Percentiles rank a stretch among this genome's conserved stretches.
Conservation (phyloP, 306 rosid genomes). For the Trichosanthes truncata region DNA sequence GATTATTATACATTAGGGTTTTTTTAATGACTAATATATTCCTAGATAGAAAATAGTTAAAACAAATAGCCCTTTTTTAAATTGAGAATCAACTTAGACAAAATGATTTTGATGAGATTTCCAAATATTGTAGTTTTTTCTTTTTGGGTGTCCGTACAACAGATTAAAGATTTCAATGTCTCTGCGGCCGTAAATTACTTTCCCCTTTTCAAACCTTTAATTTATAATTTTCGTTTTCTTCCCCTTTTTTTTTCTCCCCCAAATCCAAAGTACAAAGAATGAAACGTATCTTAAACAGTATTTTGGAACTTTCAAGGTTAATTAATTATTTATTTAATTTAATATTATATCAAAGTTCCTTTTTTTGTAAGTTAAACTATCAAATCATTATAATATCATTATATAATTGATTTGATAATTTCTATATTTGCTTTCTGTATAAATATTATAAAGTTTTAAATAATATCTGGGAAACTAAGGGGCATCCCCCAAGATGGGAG, state of each 20-base stretch:
- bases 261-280: constrained; percentile 8
- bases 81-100: not conserved
- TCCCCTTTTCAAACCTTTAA: not conserved
- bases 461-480: not conserved
- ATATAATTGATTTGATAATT: not conserved
- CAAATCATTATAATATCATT: not conserved
- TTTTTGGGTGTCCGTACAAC: not conserved
- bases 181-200: not conserved
- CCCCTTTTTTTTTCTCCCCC: not conserved
- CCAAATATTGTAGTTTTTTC: not conserved
- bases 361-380: not conserved
- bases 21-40: not conserved
- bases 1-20: not conserved
- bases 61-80: not conserved
- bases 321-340: not conserved
- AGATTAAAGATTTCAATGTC: not conserved
- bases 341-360: not conserved
- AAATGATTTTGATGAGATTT: not conserved
- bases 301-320: constrained; percentile 5
- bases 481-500: constrained; percentile 6
- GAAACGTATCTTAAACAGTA: not conserved
- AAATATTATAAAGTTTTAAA: not conserved
- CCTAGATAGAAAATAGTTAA: not conserved
- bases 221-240: not conserved
- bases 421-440: not conserved